These are phyloP conservation scores for Gigaspora rosea DNA, from an alignment of 192 early-diverging fungal species.

Conservation along the genomic window DNA sequence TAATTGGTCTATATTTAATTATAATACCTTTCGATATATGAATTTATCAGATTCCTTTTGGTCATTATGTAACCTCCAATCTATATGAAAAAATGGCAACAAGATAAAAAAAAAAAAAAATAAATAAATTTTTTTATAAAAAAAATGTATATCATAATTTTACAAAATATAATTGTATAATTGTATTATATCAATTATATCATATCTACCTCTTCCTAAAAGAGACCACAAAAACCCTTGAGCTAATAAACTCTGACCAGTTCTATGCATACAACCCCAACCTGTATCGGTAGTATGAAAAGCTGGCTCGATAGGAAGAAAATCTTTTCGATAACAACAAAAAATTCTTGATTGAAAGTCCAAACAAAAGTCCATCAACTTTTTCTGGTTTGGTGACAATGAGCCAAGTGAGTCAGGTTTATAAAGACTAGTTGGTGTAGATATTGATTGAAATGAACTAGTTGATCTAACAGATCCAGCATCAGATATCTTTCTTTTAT, in stretches of 20 bases:
- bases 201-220: constrained; percentile 41
- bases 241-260: constrained; percentile 47
- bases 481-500: background rate
- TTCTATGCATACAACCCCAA: constrained; percentile 52
- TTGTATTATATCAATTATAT: background rate
- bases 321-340: constrained; percentile 49
- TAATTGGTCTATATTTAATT: background rate
- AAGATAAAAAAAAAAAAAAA: background rate
- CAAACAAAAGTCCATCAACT: constrained; percentile 34
- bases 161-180: background rate
- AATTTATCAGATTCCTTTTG: constrained; percentile 21
- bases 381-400: constrained; percentile 21
- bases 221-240: constrained; percentile 43
- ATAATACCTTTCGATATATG: constrained; percentile 33
- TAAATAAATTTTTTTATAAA: background rate
- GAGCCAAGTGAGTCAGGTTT: constrained; percentile 22
- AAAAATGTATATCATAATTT: background rate
- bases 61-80: constrained; percentile 32
- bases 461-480: background rate
- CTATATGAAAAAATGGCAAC: background rate
- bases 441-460: constrained; percentile 4
- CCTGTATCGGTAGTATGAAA: constrained; percentile 46
- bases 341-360: constrained; percentile 46
- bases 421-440: constrained; percentile 32
- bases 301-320: constrained; percentile 43